Evolutionary conservation across 345 rosid species (phyloP), one percentile per base, ranked within the genome.

Genomic region (Ailanthus altissimus): DNA sequence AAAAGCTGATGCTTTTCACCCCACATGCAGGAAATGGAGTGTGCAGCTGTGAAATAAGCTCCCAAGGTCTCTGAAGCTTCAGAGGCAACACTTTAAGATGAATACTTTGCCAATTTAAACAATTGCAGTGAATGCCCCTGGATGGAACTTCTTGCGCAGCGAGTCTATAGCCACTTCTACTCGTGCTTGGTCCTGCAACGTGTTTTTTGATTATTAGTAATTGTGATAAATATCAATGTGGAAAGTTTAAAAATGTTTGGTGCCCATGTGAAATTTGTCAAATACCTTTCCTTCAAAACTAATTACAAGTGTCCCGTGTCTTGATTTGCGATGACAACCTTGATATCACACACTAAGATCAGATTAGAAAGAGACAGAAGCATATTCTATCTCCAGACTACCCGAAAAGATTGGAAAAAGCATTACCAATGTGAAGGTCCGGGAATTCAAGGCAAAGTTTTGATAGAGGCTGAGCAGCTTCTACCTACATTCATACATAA

Each of bases 371-470:
- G 66, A 28, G 38, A 77, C 40, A n/a, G 40, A 69, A 45, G 72
- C 16, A 74, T 25, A 65, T 14, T 7, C 66, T 9, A 73, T 72
- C 50, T 16, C 5, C 23, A 40, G 62, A 76, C 0, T 16, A 58
- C 25, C 54, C 58, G 21, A 54, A 54, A 54, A 23, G 38, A 40
- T 23, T 15, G 7, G 13, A 8, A 21, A 74, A 73, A 51, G 57
- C 59, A 58, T 81, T 87, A 96, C 99, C 94, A 23, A 96, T 84
- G 65, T 81, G 86, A 60, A 96, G 85, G 77, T 96, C 99, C 10
- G 99, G 98, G 75, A 88, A 96, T 79, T 93, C 97, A 18, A 92
- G 89, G 60, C 92, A 90, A 65, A 96, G 90, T 81, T 92, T 92
- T 32, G 97, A 87, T 49, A 96, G 83, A 75, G 97, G 93, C 79